Evolutionary conservation across 2,329 filamentous ascomycete genomes (phyloP), one percentile per base, ranked within the genome.

Genomic region (Sarocladiaceae sp.): DNA sequence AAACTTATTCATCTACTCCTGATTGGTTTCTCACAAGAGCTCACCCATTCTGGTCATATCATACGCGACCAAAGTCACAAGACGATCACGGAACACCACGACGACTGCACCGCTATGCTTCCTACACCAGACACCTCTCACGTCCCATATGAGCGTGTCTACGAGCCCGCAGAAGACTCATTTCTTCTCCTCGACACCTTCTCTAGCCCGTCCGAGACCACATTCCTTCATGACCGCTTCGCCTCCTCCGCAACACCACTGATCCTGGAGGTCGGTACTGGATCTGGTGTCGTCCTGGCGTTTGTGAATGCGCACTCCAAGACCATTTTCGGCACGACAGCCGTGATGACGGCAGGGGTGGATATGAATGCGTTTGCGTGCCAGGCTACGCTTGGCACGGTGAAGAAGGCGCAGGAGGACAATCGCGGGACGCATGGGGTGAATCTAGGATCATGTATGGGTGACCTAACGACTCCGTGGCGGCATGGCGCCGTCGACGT

Each of bases 81-180:
- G 9, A 15, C 29, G 23, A 18, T 24, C n/a, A 29, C 21, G 20
- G 15, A 16, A 37, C 45, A 26, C 33, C 42, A 40, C 27, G 35
- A 23, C 45, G 13, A 20, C 19, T 20, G 33, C 29, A 23, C 31
- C 33, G 48, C 23, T 23, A 95, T 96, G 90, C 79, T 98, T 21
- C 90, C 91, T 9, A 98, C 93, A 1, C 93, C 93, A 12, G 87
- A 88, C 47, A 98, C 93, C 3, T 86, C 86, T 18, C 93, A 98
- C 67, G 87, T 97, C 48, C 79, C 84, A 45, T 95, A 90, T 66
- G 79, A 87, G 62, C 81, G 84, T 45, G 83, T 97, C 54, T 98
- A 98, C 67, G 90, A 96, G 60, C 93, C 93, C 27, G 85, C 91
- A 10, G 93, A 98, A 66, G 93, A 98, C 68, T 96, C 90, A 4